Conservation (phyloP, 2,329 filamentous ascomycete species). For the Xylariaceae sp. region DNA sequence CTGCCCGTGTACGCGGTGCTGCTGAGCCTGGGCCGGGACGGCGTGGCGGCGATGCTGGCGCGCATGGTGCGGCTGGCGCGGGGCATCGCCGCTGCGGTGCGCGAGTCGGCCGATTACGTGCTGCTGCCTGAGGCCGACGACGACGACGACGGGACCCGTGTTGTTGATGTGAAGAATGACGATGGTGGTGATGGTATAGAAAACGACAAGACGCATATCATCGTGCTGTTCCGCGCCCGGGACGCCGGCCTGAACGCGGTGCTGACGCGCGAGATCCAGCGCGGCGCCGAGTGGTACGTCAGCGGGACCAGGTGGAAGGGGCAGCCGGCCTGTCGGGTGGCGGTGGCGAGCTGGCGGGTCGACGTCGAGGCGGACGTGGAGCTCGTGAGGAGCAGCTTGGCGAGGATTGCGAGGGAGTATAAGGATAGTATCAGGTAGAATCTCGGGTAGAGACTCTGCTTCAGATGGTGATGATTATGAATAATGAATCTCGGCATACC, state of each 20-base stretch:
- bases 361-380: constrained; percentile 67
- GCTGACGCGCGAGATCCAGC: constrained; percentile 75
- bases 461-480: too few species aligned
- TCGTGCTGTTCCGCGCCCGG: constrained; percentile 78
- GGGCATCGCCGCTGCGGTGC: constrained; percentile 65
- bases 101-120: constrained; percentile 54
- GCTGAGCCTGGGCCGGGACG: constrained; percentile 70
- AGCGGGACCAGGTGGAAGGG: constrained; percentile 81
- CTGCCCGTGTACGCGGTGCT: constrained; percentile 87
- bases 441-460: too few species aligned
- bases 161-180: constrained; percentile 19
- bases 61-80: constrained; percentile 74
- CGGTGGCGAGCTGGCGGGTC: constrained; percentile 83
- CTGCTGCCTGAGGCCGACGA: constrained; percentile 56
- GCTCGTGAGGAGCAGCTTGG: constrained; percentile 67
- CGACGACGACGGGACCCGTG: too few species aligned
- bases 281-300: constrained; percentile 74
- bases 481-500: neutral
- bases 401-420: constrained; percentile 44
- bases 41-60: constrained; percentile 70
- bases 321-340: constrained; percentile 75
- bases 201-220: constrained; percentile 65
- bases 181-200: constrained; percentile 44
- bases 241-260: constrained; percentile 64
- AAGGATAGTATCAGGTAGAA: constrained; percentile 8